Evolutionary conservation across 2,329 filamentous ascomycete species (phyloP).

Genomic region (Alternaria sp.): DNA sequence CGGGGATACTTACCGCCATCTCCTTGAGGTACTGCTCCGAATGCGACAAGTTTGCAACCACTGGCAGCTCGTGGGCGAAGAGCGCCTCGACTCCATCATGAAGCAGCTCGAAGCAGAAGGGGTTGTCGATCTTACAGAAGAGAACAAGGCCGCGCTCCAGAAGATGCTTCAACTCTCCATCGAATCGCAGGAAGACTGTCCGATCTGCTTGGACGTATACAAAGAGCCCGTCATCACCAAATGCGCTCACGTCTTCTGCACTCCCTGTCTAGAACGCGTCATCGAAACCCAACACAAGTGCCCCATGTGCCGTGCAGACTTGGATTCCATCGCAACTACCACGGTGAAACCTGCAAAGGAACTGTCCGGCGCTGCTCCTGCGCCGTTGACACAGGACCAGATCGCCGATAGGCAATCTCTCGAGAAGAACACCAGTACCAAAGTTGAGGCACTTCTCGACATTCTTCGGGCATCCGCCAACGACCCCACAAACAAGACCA

Average conservation of each 20-base stretch:
- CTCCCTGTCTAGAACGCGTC: constrained; percentile 73
- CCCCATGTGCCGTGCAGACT: constrained; percentile 78
- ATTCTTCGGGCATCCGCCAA: constrained; percentile 74
- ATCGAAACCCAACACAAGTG: constrained; percentile 80
- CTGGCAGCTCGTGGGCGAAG: constrained; percentile 78
- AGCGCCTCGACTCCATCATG: constrained; percentile 74
- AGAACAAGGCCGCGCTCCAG: constrained; percentile 76
- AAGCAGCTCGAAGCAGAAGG: constrained; percentile 71
- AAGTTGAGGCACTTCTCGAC: constrained; percentile 78
- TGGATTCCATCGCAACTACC: constrained; percentile 55
- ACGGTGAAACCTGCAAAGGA: constrained; percentile 72
- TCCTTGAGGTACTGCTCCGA: constrained; percentile 82
- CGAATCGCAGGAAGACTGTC: constrained; percentile 81
- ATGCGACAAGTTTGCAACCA: constrained; percentile 89
- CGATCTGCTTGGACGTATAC: constrained; percentile 78
- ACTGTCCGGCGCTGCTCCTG: constrained; percentile 29
- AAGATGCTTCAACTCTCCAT: constrained; percentile 77
- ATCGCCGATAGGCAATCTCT: constrained; percentile 64
- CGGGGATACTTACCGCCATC: constrained; percentile 66
- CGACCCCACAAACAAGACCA: constrained; percentile 68
- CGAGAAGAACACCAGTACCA: constrained; percentile 68
- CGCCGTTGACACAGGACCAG: constrained; percentile 29
- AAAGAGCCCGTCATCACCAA: constrained; percentile 80
- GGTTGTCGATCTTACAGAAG: constrained; percentile 71
- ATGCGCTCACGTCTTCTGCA: constrained; percentile 83